Evolutionary conservation across 495 filamentous ascomycete species (phyloP), one percentile per base, ranked within the genome.

Genomic region (Penicillium atrosanguineum): DNA sequence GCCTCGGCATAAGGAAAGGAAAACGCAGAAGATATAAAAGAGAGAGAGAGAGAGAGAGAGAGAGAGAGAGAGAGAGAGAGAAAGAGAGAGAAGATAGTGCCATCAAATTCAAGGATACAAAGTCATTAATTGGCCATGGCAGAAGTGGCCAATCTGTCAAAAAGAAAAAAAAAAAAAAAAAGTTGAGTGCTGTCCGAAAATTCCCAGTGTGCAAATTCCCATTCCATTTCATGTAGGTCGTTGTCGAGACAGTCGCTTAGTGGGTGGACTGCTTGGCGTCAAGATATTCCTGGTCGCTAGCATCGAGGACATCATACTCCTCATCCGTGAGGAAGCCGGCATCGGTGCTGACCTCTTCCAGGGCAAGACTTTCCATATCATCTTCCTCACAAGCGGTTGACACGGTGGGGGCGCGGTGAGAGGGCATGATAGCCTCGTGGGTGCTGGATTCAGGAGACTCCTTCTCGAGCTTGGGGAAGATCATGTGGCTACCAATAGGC

Each of bases 261-360:
- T 67, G 51, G n/a, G 65, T 45, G 18, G 64, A 61, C 36, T 72
- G 67, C 46, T 69, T 66, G 18, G 70, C 74, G 34, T 74, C 78
- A 51, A 86, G 66, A 53, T 80, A 87, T 68, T 98, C 94, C 64
- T 96, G 91, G 56, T 97, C 95, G 53, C 89, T 95, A 20, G 91
- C 95, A 74, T 95, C 90, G 25, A 97, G 85, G 55, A 97, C 87
- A 57, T 98, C 94, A 61, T 96, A 98, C 74, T 98, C 94, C 61
- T 97, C 94, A 59, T 98, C 94, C 12, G 95, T 97, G 71, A 95
- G 69, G 78, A 95, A 96, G 7, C 84, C 87, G 46, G 75, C 70
- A n/a, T 78, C 75, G 9, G 77, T 75, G 16, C 72, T 78, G 12
- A 81, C 80, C 40, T 89, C 89, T 19, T 78, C 78, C 20, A 83